A percentile compares a stretch with the other conserved stretches of the same genome.
These are phyloP conservation scores for Arthrobotrys megalospora DNA, from an alignment of 2,329 filamentous ascomycete genomes.

Conservation along the genomic window DNA sequence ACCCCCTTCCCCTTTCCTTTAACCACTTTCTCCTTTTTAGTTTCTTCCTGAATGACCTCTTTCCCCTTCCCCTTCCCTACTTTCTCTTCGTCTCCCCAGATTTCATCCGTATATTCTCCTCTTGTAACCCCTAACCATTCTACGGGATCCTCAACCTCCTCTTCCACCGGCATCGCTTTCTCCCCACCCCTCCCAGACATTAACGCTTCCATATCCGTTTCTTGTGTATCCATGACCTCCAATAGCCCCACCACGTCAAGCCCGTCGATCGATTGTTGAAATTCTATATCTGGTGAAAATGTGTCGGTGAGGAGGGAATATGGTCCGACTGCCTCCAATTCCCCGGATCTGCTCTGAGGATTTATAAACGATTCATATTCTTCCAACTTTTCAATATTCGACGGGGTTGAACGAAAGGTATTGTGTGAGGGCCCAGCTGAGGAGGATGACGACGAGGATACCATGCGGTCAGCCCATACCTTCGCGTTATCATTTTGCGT, in stretches of 20 bases:
- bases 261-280: slow-evolving; percentile 60
- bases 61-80: slow-evolving; percentile 36
- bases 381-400: background rate
- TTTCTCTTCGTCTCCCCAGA: slow-evolving; percentile 42
- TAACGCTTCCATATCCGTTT: slow-evolving; percentile 44
- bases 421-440: slow-evolving; percentile 6
- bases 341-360: background rate
- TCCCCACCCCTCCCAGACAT: slow-evolving; percentile 45
- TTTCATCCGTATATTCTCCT: slow-evolving; percentile 39
- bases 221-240: slow-evolving; percentile 57
- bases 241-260: slow-evolving; percentile 48
- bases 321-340: slow-evolving; percentile 33
- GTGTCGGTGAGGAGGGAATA: slow-evolving; percentile 42
- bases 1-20: slow-evolving; percentile 51
- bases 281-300: slow-evolving; percentile 55
- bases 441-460: slow-evolving; percentile 19
- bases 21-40: background rate
- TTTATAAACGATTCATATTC: slow-evolving; percentile 44
- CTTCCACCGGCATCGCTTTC: slow-evolving; percentile 36
- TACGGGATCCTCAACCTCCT: slow-evolving; percentile 53
- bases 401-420: slow-evolving; percentile 16
- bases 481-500: slow-evolving; percentile 53
- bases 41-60: background rate
- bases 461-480: slow-evolving; percentile 45
- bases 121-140: slow-evolving; percentile 52